Base-by-base conservation (phyloP, 371 early-diverging fungal species). In the Mortierella sp. region DNA sequence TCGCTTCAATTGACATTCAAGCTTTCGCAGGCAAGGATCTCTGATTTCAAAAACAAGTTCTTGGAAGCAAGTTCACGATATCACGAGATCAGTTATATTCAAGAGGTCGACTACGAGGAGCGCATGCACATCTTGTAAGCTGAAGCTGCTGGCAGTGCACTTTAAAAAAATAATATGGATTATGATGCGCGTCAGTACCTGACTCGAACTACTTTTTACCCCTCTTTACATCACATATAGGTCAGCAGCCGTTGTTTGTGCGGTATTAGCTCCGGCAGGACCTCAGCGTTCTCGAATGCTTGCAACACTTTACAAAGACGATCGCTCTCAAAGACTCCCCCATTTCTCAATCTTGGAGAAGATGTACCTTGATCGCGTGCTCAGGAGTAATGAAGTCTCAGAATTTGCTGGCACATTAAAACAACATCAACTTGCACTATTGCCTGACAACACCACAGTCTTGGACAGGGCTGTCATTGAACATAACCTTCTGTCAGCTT, bases 391-490 rank as follows among this genome's bases (percentile, higher is more conserved):
- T 11, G 95, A 96, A 80, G 94, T 96, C 2, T 89, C 90, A 19
- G 94, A 93, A 57, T 97, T 97, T 78, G 88, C 90, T 5, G 77
- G 84, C 43, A 90, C 90, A 2, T 88, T 97, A 13, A 87, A 90
- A 55, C 88, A 90, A 47, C 97, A 97, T 84, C 98, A 97, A 71
- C 79, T 88, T 47, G 94, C 94, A 5, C 72, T 80, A 48, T 74
- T 94, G 40, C 88, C 90, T 0, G 94, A 92, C 63, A 89, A 90
- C 53, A 92, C 89, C n/a, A 95, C 96, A 10, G 95, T 96, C 0
- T 89, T 98, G 53, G 97, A 96, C 76, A 91, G 95, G 0, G 98
- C 97, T 16, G 96, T 98, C 16, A 94, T 94, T 41, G 97, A 98
- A 84, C 98, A 98, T 87, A 98, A 98, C 75, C 75, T 98, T 22